Evolutionary conservation across 352 stramenopile species (phyloP).

Genomic region (Phytophthora gonapodyides): DNA sequence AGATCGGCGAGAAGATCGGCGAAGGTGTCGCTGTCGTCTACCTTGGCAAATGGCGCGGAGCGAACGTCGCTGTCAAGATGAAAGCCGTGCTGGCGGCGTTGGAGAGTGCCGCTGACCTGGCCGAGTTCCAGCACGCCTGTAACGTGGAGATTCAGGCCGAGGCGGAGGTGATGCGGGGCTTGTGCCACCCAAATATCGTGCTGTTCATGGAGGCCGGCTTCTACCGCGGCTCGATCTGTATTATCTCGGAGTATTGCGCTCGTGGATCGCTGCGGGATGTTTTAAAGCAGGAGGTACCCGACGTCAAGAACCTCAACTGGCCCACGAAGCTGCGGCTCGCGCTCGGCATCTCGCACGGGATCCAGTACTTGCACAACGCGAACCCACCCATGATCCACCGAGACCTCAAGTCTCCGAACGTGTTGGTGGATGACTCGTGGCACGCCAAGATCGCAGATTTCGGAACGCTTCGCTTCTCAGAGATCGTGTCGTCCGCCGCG

Average conservation of each 20-base stretch:
- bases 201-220: slow-evolving; percentile 90
- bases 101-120: slow-evolving; percentile 62
- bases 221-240: slow-evolving; percentile 89
- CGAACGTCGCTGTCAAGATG: slow-evolving; percentile 96
- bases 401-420: slow-evolving; percentile 91
- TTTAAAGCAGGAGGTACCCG: slow-evolving; percentile 65
- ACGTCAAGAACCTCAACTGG: slow-evolving; percentile 78
- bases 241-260: slow-evolving; percentile 96
- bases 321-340: slow-evolving; percentile 79
- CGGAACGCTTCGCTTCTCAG: slow-evolving; percentile 83
- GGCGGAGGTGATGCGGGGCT: slow-evolving; percentile 77
- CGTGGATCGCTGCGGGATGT: slow-evolving; percentile 96
- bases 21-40: slow-evolving; percentile 92
- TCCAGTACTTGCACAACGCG: slow-evolving; percentile 91
- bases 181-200: slow-evolving; percentile 89
- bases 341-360: slow-evolving; percentile 80
- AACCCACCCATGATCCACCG: slow-evolving; percentile 91
- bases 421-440: slow-evolving; percentile 90
- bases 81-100: slow-evolving; percentile 71
- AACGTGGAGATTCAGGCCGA: slow-evolving; percentile 87
- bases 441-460: slow-evolving; percentile 93
- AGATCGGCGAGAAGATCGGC: slow-evolving; percentile 85
- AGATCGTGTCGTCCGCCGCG: slow-evolving; percentile 76
- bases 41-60: slow-evolving; percentile 95
- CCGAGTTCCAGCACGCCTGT: slow-evolving; percentile 80